Base-by-base conservation (phyloP, 2,329 filamentous ascomycete genomes). In the Chaetomiaceae sp. region DNA sequence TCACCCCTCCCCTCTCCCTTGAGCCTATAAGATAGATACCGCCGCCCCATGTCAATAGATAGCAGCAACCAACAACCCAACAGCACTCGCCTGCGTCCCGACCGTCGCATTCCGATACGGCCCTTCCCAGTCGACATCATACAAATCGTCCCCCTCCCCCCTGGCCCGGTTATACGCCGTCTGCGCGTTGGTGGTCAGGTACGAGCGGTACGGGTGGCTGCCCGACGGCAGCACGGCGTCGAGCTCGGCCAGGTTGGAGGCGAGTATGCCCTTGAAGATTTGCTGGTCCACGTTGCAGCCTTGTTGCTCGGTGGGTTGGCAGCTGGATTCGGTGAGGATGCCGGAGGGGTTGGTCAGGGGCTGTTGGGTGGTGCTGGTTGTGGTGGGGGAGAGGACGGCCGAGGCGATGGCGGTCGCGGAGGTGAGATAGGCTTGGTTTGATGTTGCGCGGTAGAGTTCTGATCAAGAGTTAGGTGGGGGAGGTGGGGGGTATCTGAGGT, bases 221-320 rank as follows among this genome's bases (percentile, higher is more conserved):
- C n/a, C n/a, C n/a, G n/a, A n/a, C n/a, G n/a, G n/a, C n/a, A n/a
- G n/a, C n/a, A 29, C 39, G 25, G 4, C 63, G 20, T 85, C 73
- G 31, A 90, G 68, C 51, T 79, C 77, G 31, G 76, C 74, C 19
- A 90, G 69, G 63, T 87, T 87, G 19, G 84, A 77, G 15, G 81
- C 75, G 58, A 89, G 88, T 33, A 89, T 74, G 3, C 87, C 87
- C 68, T 90, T 89, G 76, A 89, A 90, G 20, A 59, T 46, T 48
- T 65, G 55, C 63, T 87, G 82, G 31, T 80, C 75, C 1, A 74
- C 78, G 55, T 84, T 78, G 17, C 63, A 66, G 11, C 71, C 73
- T 50, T 11, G 17, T 1, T 12, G 15, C 9, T 75, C 80, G n/a
- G 62, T 58, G 0, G 70, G 67, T 52, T 78, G 76, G 58, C 78